Evolutionary conservation across 495 filamentous ascomycete genomes (phyloP), one percentile per base, ranked within the genome.

Genomic region (Terfezia claveryi): DNA sequence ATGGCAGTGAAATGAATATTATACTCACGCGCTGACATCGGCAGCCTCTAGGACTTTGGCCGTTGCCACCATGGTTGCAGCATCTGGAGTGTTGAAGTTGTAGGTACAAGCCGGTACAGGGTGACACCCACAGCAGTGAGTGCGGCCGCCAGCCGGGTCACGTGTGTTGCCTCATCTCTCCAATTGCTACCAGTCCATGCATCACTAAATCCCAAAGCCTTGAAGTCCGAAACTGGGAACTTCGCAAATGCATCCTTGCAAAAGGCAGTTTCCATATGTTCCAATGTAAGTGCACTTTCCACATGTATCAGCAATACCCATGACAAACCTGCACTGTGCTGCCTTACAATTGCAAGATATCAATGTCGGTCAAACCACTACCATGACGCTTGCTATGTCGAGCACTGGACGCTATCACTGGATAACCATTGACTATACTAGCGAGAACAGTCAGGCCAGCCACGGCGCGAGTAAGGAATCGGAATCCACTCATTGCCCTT

Each of bases 311-410:
- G 56, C 4, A 17, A 36, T 52, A 38, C 32, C 10, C 27, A 4
- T 50, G 53, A 36, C 27, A 16, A n/a, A 54, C 20, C 14, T 55
- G 38, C 27, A 12, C 23, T 54, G 14, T 50, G 38, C 27, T 36
- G 54, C 59, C 77, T 66, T 72, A 83, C 80, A 83, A 83, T 74
- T 83, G 76, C 17, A 83, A 73, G 57, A 83, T 82, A 62, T 82
- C 79, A 50, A 80, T 62, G 66, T 83, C 80, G 14, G 67, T 71
- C 53, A 83, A 63, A 23, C 72, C 76, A 23, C 68, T 59, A 12
- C 70, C 68, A 10, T 78, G 74, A 52, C 74, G 70, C 62, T 70
- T 76, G 52, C 66, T 62, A 50, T 70, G 56, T 59, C 67, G 56
- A 62, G 72, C 49, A 20, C 20, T 20, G 20, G 20, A 20, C 20